phyloP scores from a whole-genome alignment of 495 filamentous ascomycete genomes.

The Podospora australis region DNA sequence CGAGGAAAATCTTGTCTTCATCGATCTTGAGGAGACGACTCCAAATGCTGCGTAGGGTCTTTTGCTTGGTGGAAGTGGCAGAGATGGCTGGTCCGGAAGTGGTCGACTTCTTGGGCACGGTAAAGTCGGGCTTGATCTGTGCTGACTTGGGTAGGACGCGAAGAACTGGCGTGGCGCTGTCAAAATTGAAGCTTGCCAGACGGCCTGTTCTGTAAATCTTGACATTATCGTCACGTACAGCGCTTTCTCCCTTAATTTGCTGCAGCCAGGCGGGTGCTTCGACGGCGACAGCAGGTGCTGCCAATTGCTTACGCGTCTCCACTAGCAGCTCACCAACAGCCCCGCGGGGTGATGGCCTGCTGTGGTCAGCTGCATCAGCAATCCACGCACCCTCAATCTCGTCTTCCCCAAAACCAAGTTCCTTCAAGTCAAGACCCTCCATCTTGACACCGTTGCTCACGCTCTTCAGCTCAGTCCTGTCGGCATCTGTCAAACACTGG shows the following conservation, averaged over 20 bases:
- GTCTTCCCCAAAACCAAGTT: slow-evolving; percentile 1
- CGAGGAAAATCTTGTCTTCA: slow-evolving; percentile 39
- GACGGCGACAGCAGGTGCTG: slow-evolving; percentile 5
- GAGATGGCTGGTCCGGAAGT: slow-evolving; percentile 6
- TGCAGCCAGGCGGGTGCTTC: not conserved
- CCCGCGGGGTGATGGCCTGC: slow-evolving; percentile 35
- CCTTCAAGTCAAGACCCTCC: slow-evolving; percentile 1
- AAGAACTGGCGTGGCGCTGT: slow-evolving; percentile 6
- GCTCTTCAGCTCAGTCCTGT: slow-evolving; percentile 13
- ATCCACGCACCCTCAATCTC: slow-evolving; percentile 29
- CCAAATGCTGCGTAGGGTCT: slow-evolving; percentile 31
- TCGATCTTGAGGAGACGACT: slow-evolving; percentile 26
- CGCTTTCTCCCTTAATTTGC: not conserved
- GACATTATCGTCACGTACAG: too few species aligned
- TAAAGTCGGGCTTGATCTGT: slow-evolving; percentile 4
- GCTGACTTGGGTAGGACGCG: slow-evolving; percentile 7
- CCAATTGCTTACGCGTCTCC: slow-evolving; percentile 7
- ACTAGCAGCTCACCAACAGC: slow-evolving; percentile 41
- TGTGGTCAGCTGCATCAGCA: slow-evolving; percentile 31
- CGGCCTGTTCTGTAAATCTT: slow-evolving; percentile 27
- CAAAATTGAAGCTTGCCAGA: slow-evolving; percentile 24
- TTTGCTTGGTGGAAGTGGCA: slow-evolving; percentile 31
- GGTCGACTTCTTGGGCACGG: slow-evolving; percentile 6
- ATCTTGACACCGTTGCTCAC: slow-evolving; percentile 8
- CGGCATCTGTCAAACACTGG: slow-evolving; percentile 19